Evolutionary conservation across 495 filamentous ascomycete genomes (phyloP).

Genomic region (Penicillium bovifimosum): DNA sequence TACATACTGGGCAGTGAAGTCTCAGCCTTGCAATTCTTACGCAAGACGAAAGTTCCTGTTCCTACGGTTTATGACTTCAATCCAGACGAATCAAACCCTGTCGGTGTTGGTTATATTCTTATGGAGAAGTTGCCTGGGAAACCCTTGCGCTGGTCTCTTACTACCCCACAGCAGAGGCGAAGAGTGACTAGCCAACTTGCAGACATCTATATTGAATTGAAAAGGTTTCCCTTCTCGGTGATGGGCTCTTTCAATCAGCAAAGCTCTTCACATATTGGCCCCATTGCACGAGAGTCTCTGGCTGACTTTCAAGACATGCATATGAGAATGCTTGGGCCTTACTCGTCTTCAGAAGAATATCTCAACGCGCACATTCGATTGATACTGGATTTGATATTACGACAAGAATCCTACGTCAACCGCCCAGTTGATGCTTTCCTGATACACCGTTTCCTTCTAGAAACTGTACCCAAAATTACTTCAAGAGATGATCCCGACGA

Average conservation of each 20-base stretch:
- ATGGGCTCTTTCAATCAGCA: slow-evolving; percentile 26
- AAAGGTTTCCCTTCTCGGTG: slow-evolving; percentile 22
- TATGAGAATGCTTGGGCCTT: no score
- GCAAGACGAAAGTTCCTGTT: slow-evolving; percentile 23
- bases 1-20: slow-evolving; percentile 32
- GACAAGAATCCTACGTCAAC: no score
- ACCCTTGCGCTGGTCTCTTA: slow-evolving; percentile 27
- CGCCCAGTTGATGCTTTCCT: no score
- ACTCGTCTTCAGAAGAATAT: no score
- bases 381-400: no score
- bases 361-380: no score
- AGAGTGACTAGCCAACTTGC: slow-evolving; percentile 36
- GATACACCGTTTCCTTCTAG: no score
- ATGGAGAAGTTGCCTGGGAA: slow-evolving; percentile 40
- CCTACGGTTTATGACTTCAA: slow-evolving; percentile 28
- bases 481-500: no score
- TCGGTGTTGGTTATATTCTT: slow-evolving; percentile 36
- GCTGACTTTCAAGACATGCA: no score
- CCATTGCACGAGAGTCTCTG: background rate
- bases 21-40: slow-evolving; percentile 29
- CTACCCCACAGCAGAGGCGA: slow-evolving; percentile 20
- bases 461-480: no score
- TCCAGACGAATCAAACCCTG: slow-evolving; percentile 24
- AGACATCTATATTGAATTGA: slow-evolving; percentile 37
- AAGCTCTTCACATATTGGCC: slow-evolving; percentile 19